phyloP scores from a whole-genome alignment of 2,329 filamentous ascomycete genomes.

The Fusarium haematococcum region DNA sequence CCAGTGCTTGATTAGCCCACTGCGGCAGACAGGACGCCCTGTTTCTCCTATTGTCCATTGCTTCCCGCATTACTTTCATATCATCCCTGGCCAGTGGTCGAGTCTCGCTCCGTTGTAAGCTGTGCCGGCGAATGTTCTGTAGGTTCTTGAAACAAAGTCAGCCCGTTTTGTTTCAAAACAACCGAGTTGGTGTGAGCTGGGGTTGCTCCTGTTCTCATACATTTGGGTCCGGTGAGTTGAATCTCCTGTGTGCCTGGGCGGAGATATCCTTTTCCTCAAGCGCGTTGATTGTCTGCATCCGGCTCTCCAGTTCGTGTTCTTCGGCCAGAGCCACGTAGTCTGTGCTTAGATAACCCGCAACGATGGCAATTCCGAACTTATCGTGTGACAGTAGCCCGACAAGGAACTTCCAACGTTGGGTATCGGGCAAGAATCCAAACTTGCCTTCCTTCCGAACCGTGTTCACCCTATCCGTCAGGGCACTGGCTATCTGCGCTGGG shows the following conservation, averaged over 20 bases:
- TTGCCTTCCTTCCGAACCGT: conserved; percentile 37
- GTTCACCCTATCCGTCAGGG: conserved; percentile 44
- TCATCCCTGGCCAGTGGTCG: conserved; percentile 44
- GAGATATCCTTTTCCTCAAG: conserved; percentile 44
- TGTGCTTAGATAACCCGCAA: conserved; percentile 42
- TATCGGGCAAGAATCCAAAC: conserved; percentile 48
- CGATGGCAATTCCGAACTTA: conserved; percentile 48
- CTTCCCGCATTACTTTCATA: conserved; percentile 49
- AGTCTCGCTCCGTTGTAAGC: conserved; percentile 13
- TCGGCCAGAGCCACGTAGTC: conserved; percentile 45
- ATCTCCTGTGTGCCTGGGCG: conserved; percentile 32
- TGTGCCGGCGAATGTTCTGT: conserved; percentile 45
- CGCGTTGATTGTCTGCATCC: conserved; percentile 41
- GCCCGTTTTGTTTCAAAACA: conserved; percentile 8
- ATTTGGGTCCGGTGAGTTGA: conserved; percentile 44
- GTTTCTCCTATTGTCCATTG: conserved; percentile 46
- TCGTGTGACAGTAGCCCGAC: conserved; percentile 40
- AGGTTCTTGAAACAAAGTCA: conserved; percentile 47
- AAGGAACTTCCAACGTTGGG: conserved; percentile 52
- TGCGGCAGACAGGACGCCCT: conserved; percentile 43
- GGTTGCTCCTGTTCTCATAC: conserved; percentile 44
- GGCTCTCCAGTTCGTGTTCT: conserved; percentile 42
- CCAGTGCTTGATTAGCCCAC: conserved; percentile 49
- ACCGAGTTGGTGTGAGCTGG: not conserved
- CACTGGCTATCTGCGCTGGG: conserved; percentile 19